Percentiles rank a stretch among this genome's conserved stretches.
phyloP scores from a whole-genome alignment of 129 eudicot genomes.

The Flaveria ramosissima region DNA sequence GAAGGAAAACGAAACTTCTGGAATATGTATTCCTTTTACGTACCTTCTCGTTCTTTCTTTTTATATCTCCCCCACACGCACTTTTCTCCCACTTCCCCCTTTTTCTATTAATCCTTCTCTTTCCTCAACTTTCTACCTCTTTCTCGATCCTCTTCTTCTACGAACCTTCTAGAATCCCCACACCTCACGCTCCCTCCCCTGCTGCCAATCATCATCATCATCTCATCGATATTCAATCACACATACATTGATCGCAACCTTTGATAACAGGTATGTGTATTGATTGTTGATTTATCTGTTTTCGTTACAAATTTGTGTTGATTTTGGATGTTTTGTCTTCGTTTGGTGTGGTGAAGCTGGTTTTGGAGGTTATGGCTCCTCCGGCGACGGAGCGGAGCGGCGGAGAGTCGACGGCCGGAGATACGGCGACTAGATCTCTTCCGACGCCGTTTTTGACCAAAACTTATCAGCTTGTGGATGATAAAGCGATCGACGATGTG shows the following conservation, averaged over 20 bases:
- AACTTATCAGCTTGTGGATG: conserved; percentile 89
- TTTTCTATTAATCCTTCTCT: background rate
- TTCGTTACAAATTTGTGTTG: background rate
- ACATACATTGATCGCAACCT: background rate
- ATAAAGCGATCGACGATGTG: conserved; percentile 63
- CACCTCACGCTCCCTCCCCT: background rate
- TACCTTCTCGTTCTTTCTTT: conserved; percentile 47
- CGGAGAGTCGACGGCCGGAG: conserved; percentile 55
- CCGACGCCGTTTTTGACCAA: conserved; percentile 98
- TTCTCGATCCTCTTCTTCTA: background rate
- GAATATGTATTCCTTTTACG: background rate
- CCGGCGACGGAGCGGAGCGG: conserved; percentile 54
- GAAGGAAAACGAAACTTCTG: conserved; percentile 46
- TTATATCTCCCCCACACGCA: background rate
- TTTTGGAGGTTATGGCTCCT: conserved; percentile 39
- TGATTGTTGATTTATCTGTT: background rate
- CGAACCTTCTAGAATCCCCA: conserved; percentile 68
- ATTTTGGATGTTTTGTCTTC: background rate
- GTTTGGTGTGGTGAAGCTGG: background rate
- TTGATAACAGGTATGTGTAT: background rate
- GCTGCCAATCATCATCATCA: background rate
- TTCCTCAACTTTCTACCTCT: background rate
- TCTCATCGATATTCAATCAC: conserved; percentile 3
- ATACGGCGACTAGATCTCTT: conserved; percentile 51
- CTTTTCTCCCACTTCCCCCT: background rate